Conservation (phyloP, 225 moss, liverwort and hornwort species). For the Antitrichia curtipendula region DNA sequence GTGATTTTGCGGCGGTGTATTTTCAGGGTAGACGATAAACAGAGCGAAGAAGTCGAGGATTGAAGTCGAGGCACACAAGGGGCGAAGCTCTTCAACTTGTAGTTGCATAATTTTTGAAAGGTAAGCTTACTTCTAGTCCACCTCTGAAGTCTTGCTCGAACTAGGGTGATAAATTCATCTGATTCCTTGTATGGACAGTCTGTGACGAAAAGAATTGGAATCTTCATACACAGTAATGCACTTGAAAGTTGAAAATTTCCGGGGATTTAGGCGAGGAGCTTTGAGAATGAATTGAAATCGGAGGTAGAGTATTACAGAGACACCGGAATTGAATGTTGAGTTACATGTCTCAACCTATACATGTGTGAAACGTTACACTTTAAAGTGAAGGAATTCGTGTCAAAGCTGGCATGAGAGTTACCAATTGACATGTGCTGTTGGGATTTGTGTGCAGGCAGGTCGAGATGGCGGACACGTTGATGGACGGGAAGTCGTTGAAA, state of each 20-base stretch:
- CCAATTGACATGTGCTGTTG: no score
- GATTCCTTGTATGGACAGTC: background rate
- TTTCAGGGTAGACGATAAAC: background rate
- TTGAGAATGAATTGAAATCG: background rate
- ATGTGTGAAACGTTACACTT: background rate
- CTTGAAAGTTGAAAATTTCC: background rate
- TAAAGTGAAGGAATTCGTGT: background rate
- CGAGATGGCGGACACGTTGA: slow-evolving; percentile 3
- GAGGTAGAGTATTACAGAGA: background rate
- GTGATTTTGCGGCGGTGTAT: background rate
- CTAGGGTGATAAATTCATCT: background rate
- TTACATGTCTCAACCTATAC: no score
- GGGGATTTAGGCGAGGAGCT: background rate
- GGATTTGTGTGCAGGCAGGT: background rate
- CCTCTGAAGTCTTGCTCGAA: background rate
- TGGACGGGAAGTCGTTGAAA: slow-evolving; percentile 48
- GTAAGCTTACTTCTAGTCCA: background rate
- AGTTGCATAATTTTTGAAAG: background rate
- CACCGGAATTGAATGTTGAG: no score
- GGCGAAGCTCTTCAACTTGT: background rate
- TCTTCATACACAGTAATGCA: background rate
- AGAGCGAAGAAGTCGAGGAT: background rate
- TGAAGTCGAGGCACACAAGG: no score
- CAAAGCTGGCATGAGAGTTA: background rate
- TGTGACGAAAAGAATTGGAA: background rate